phyloP scores from a whole-genome alignment of 176 grass and related monocot species.

The Lolium perenne region DNA sequence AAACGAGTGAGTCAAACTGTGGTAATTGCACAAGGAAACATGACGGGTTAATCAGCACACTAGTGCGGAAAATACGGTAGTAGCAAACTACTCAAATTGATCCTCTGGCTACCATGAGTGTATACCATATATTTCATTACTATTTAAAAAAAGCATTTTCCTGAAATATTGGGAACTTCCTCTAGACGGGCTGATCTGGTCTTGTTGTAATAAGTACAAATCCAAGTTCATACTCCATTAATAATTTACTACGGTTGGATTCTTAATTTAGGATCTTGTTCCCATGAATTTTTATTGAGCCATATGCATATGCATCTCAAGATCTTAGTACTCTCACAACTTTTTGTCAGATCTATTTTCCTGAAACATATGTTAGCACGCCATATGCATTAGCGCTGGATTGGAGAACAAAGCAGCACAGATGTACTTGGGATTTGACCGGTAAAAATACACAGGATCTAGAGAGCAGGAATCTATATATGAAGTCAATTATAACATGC shows the following conservation, averaged over 20 bases:
- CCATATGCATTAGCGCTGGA: not conserved
- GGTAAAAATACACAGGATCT: conserved; percentile 3
- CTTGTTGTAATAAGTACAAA: not conserved
- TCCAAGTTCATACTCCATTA: not conserved
- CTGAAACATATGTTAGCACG: not conserved
- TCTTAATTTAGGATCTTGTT: not conserved
- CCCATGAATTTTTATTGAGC: not conserved
- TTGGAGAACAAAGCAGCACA: not conserved
- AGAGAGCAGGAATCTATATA: not conserved
- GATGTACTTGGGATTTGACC: not conserved
- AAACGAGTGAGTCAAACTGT: not conserved
- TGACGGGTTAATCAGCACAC: not conserved
- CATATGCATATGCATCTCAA: not conserved
- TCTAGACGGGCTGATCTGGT: not conserved
- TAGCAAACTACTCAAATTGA: not conserved
- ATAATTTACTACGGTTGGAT: not conserved
- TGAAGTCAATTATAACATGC: not conserved
- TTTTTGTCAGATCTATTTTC: not conserved
- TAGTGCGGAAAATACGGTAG: not conserved
- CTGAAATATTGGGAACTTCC: not conserved
- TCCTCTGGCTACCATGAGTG: too few relatives aligned
- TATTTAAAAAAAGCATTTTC: not conserved
- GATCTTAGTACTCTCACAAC: not conserved
- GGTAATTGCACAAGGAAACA: conserved; percentile 29
- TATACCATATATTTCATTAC: too few relatives aligned